A percentile compares a stretch with the other conserved stretches of the same genome.
Conservation (phyloP, 805 yeast genomes). For the Teunomyces cretensis region DNA sequence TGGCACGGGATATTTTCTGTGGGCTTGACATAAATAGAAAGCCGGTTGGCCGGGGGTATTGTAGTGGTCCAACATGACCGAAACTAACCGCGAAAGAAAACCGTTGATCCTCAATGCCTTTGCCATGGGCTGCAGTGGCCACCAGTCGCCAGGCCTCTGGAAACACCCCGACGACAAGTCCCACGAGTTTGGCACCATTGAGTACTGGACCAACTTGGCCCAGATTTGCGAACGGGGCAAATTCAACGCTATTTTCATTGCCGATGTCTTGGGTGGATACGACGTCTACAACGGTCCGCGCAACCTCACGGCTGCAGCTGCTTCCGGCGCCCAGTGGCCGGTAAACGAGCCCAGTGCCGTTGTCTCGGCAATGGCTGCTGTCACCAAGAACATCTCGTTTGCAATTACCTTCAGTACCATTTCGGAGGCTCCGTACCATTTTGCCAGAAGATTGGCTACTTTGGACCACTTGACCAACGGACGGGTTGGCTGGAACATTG, state of each 20-base stretch:
- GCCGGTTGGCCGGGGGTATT: too few relatives aligned
- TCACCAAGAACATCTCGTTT: slow-evolving; percentile 4
- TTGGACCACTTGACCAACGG: slow-evolving; percentile 6
- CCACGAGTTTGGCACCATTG: slow-evolving; percentile 2
- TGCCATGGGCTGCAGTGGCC: slow-evolving; percentile 5
- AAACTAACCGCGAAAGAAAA: not conserved
- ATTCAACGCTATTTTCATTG: slow-evolving; percentile 5
- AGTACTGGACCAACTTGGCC: slow-evolving; percentile 6
- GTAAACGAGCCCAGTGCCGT: slow-evolving; percentile 7
- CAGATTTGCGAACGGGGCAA: slow-evolving; percentile 4
- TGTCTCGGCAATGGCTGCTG: slow-evolving; percentile 7
- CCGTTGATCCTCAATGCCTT: slow-evolving; percentile 3
- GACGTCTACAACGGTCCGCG: slow-evolving; percentile 6
- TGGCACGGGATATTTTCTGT: not conserved
- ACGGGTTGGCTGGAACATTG: slow-evolving; percentile 6
- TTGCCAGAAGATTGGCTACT: slow-evolving; percentile 5
- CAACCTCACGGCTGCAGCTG: slow-evolving; percentile 1
- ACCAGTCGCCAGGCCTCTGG: slow-evolving; percentile 6
- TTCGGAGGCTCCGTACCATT: slow-evolving; percentile 6
- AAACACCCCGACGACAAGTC: slow-evolving; percentile 4
- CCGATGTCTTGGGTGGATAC: slow-evolving; percentile 6
- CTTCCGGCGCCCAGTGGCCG: slow-evolving; percentile 6
- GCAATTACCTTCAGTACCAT: slow-evolving; percentile 6
- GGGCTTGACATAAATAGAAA: not conserved
- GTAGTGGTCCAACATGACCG: too few relatives aligned